Base-by-base conservation (phyloP, 192 early-diverging fungal species). In the Gamsiella multidivaricata region DNA sequence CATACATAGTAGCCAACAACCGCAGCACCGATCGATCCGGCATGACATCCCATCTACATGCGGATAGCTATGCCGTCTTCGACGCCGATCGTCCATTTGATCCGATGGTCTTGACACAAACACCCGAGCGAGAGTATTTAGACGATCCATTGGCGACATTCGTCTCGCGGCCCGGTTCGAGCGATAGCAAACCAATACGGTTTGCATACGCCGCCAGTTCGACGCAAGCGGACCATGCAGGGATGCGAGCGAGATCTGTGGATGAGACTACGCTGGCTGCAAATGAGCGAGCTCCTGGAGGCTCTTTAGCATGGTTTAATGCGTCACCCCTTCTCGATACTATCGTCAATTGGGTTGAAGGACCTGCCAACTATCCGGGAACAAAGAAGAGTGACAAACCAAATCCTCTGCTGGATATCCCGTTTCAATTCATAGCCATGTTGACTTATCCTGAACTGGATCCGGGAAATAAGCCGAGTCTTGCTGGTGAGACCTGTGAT, bases 391-490 rank as follows among this genome's bases (percentile, higher is more conserved):
- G 62, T 31, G 64, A 73, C 45, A 65, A 70, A 25, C 67, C 73
- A 28, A 71, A 71, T 25, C 66, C 81, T 1, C 57, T 85, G 36
- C 45, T 81, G 5, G 82, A 85, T 33, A 83, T 85, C 20, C 84
- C 84, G 1, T 65, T 85, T 22, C 82, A 83, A 42, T 83, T 85
- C 31, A 85, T 85, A 54, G 82, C 79, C 36, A 51, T 85, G 33
- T 53, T 85, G 36, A 85, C 84, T 0, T 85, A 81, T 34, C 84
- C 84, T 5, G 84, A 85, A 25, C 62, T 78, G 12, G 82, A 81
- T 26, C 74, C 70, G 14, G 63, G 73, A 20, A 63, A 79, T 34
- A 81, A 70, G 36, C 54, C 70, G 36, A 69, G 62, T 15, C 75
- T 83, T 39, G 60, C 68, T 18, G 69, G 81, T 85, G 68, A 39